Evolutionary conservation across 2,329 filamentous ascomycete genomes (phyloP), one percentile per base, ranked within the genome.

Genomic region (Hirsutella minnesotensis): DNA sequence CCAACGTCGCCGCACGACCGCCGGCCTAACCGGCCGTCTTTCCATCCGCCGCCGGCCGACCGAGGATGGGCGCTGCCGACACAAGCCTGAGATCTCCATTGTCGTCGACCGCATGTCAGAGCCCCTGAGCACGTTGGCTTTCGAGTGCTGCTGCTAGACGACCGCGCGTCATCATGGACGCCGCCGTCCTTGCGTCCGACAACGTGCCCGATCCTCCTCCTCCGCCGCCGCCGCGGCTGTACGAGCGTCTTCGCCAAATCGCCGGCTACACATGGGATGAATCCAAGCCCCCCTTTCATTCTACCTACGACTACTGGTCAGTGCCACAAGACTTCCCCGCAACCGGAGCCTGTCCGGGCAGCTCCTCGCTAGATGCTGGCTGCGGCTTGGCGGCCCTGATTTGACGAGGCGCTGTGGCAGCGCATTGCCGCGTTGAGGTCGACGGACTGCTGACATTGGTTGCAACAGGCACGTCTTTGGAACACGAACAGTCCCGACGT

Each of bases 301-400:
- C 75, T 40, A 86, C 81, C 53, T 95, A 95, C 63, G 87, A 94
- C 60, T 88, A 89, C 67, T 96, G 89, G 87, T 79, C 67, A 54
- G 64, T 47, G 3, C 3, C 4, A 10, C 2, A 4, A 9, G 8
- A 16, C 29, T 16, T 4, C 34, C 15, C 16, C 20, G 5, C 13
- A 12, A 18, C n/a, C 33, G 8, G 15, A 18, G 33, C 4, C 9
- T 34, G 9, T 18, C 16, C 8, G 33, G 9, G 33, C 15, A 35
- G 15, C 9, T 18, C 9, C 16, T 18, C 18, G 33, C 33, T n/a
- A 18, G 16, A 16, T 5, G 15, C 12, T 27, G 24, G 12, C 24
- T 7, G 12, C 7, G 12, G 24, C 24, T 27, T 12, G 12, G 24
- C 24, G 24, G 24, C 15, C 15, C n/a, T 33, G 31, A 5, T 33